Percentiles rank a stretch among this genome's conserved stretches.
Evolutionary conservation across 2,329 filamentous ascomycete genomes (phyloP).

Genomic region (Knufia petricola): DNA sequence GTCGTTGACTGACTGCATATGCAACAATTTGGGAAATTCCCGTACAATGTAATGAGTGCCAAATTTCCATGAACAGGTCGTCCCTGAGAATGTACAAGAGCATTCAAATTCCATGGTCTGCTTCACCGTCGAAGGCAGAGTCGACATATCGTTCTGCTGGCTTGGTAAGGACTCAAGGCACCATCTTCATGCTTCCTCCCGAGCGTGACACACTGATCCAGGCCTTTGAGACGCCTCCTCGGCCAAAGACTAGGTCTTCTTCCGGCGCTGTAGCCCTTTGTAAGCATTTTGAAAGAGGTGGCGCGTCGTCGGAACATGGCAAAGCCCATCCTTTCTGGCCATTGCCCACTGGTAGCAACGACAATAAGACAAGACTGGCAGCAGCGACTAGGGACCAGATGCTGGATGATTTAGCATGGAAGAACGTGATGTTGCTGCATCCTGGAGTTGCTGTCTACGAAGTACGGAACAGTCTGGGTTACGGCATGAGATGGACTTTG

Average conservation of each 20-base stretch:
- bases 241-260: conserved; percentile 20
- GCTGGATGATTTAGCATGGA: conserved; percentile 17
- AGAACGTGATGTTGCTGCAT: conserved; percentile 23
- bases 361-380: conserved; percentile 20
- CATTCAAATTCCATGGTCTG: conserved; percentile 18
- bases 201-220: conserved; percentile 11
- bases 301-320: conserved; percentile 13
- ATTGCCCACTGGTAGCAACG: conserved; percentile 19
- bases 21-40: too few relatives aligned
- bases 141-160: conserved; percentile 15
- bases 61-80: neutral
- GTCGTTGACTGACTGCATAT: too few relatives aligned
- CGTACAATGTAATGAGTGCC: neutral
- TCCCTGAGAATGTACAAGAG: conserved; percentile 15
- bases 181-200: conserved; percentile 22
- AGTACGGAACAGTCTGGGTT: conserved; percentile 18
- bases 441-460: conserved; percentile 22
- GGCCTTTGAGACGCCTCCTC: conserved; percentile 19
- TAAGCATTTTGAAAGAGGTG: conserved; percentile 22
- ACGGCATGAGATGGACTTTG: conserved; percentile 22
- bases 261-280: conserved; percentile 22
- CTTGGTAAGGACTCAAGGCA: conserved; percentile 20
- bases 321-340: conserved; percentile 21
- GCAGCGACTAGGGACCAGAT: conserved; percentile 17
- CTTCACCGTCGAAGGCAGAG: conserved; percentile 13